phyloP scores from a whole-genome alignment of 2,329 filamentous ascomycete species.

The Nemania abortiva region DNA sequence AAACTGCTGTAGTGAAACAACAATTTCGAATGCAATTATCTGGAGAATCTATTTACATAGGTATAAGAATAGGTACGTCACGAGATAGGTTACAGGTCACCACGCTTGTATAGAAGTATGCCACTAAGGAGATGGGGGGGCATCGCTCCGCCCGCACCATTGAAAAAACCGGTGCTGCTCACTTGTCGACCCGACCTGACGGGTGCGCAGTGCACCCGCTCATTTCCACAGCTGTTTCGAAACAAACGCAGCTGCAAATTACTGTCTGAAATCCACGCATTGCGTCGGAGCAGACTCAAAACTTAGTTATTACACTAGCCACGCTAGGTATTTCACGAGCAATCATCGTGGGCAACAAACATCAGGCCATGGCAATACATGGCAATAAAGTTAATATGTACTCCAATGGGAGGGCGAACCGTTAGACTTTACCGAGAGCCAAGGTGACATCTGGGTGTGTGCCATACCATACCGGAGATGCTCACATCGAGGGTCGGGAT shows the following conservation, averaged over 20 bases:
- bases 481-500: conserved; percentile 21
- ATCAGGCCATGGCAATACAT: conserved; percentile 22
- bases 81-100: too few relatives aligned
- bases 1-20: too few relatives aligned
- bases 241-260: conserved; percentile 13
- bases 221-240: conserved; percentile 32
- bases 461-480: conserved; percentile 3
- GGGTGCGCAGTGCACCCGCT: conserved; percentile 27
- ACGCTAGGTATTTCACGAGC: not conserved
- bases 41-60: too few relatives aligned
- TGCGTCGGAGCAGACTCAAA: too few relatives aligned
- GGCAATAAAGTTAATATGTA: conserved; percentile 4
- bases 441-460: conserved; percentile 18
- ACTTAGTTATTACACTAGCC: not conserved
- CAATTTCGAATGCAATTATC: too few relatives aligned
- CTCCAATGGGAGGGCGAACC: conserved; percentile 3
- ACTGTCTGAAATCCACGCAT: not conserved
- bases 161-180: conserved; percentile 2
- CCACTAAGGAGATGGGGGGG: not conserved
- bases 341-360: conserved; percentile 27
- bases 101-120: too few relatives aligned
- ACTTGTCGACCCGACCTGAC: conserved; percentile 28
- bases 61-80: too few relatives aligned
- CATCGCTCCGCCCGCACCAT: not conserved
- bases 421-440: conserved; percentile 16